A percentile compares a stretch with the other conserved stretches of the same genome.
phyloP scores from a whole-genome alignment of 176 grass and related monocot species.

The Oryza brachyantha region DNA sequence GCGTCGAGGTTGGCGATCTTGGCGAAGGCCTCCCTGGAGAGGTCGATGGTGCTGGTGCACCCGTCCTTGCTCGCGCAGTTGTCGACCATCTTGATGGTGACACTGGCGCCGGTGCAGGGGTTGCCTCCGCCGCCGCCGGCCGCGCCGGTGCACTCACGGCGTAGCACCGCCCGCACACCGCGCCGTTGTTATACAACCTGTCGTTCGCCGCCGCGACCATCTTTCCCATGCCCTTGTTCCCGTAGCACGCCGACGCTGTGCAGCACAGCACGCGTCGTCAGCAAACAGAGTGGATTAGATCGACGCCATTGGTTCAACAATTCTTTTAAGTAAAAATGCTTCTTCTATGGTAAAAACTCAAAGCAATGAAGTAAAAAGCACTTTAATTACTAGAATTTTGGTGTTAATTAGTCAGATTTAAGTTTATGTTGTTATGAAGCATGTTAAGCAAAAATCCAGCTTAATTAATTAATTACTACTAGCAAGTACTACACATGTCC shows the following conservation, averaged over 20 bases:
- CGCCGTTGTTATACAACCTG: conserved; percentile 19
- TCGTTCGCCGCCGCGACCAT: conserved; percentile 22
- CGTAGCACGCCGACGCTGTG: conserved; percentile 8
- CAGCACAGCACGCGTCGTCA: background rate
- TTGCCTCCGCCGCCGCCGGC: background rate
- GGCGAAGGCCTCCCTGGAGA: conserved; percentile 29
- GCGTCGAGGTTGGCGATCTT: conserved; percentile 14
- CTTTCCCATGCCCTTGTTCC: background rate
- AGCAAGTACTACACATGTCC: too few species aligned
- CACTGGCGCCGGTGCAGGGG: conserved; percentile 17
- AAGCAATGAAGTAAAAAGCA: background rate
- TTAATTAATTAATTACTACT: background rate
- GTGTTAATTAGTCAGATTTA: background rate
- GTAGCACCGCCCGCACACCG: conserved; percentile 20
- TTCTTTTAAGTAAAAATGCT: background rate
- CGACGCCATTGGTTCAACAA: too few species aligned
- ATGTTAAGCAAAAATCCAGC: too few species aligned
- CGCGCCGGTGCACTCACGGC: background rate
- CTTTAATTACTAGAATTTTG: background rate
- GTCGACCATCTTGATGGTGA: conserved; percentile 24
- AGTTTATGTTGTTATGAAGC: background rate
- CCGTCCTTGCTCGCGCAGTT: conserved; percentile 14
- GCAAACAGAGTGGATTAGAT: too few species aligned
- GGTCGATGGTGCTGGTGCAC: conserved; percentile 17
- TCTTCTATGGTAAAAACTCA: too few species aligned